Conservation (phyloP, 176 grass and related monocot species). For the Pontederia paniculata region DNA sequence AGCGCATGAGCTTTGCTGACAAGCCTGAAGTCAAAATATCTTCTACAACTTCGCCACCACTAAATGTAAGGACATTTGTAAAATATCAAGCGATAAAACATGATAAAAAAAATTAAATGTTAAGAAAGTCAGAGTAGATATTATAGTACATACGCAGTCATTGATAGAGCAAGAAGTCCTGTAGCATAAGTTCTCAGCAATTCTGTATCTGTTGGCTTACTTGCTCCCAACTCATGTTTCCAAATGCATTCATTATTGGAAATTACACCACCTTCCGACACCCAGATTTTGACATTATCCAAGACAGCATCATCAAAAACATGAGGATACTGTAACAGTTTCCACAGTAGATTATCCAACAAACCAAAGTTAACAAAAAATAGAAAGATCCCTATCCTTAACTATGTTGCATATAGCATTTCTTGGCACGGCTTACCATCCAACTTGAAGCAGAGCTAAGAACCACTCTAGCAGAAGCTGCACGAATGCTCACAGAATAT, state of each 20-base stretch:
- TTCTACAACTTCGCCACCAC: constrained; percentile 58
- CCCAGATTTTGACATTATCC: constrained; percentile 77
- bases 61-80: constrained; percentile 16
- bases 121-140: neutral
- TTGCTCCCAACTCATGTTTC: constrained; percentile 41
- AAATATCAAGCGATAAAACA: constrained; percentile 18
- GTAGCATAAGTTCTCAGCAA: constrained; percentile 65
- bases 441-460: constrained; percentile 61
- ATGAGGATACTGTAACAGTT: constrained; percentile 44
- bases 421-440: constrained; percentile 36
- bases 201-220: constrained; percentile 66
- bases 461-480: constrained; percentile 67
- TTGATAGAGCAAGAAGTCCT: constrained; percentile 76
- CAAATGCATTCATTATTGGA: constrained; percentile 40
- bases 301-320: constrained; percentile 65
- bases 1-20: constrained; percentile 83
- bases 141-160: constrained; percentile 42
- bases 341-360: constrained; percentile 10
- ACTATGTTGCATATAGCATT: neutral
- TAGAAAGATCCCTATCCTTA: neutral
- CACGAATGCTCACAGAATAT: constrained; percentile 36
- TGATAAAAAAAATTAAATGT: constrained; percentile 4
- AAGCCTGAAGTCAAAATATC: constrained; percentile 62
- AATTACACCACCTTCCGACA: constrained; percentile 34
- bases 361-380: neutral